Base-by-base conservation (phyloP, 805 yeast species). In the Zygosaccharomyces kombuchaensis region DNA sequence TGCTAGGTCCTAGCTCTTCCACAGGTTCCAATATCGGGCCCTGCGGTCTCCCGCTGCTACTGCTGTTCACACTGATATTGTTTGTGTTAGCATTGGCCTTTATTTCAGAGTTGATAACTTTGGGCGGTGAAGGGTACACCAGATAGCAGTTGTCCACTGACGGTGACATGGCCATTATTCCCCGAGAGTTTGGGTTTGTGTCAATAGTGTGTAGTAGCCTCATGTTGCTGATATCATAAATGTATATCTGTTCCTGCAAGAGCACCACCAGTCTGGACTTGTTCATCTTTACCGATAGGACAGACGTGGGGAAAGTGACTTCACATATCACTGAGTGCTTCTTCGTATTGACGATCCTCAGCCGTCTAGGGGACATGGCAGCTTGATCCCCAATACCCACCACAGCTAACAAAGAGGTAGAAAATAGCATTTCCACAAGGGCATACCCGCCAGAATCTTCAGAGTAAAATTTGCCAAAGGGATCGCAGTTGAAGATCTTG, bases 271-370 rank as follows among this genome's bases (percentile, higher is more conserved):
- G 66, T 39, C 90, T 65, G 40, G 80, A 78, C 48, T 84, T 74
- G 59, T 84, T 85, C 66, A 85, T 69, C 60, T 77, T 78, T 27
- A 84, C 80, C 34, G 77, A 75, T 25, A 80, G 58, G 1, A 85
- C 80, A 5, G 77, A 63, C 3, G 83, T 72, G 1, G 87, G 84
- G 55, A 84, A 85, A 0, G 84, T 75, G 45, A 85, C 70, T 60
- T 84, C 91, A 62, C 93, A 85, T 10, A 85, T 84, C 0, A 73
- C 67, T 0, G 77, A 62, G 46, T 68, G 66, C 51, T 66, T 70
- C 62, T 87, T 87, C 1, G 96, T 87, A 67, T 93, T 93, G 46
- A 90, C 72, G 44, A 91, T 81, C 59, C 82, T 81, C 48, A 91
- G 74, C 53, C 89, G 80, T 49, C 96, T 74, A n/a, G 96, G 95